Base-by-base conservation (phyloP, 768 basidiomycete species). In the Mrakia blollopis region DNA sequence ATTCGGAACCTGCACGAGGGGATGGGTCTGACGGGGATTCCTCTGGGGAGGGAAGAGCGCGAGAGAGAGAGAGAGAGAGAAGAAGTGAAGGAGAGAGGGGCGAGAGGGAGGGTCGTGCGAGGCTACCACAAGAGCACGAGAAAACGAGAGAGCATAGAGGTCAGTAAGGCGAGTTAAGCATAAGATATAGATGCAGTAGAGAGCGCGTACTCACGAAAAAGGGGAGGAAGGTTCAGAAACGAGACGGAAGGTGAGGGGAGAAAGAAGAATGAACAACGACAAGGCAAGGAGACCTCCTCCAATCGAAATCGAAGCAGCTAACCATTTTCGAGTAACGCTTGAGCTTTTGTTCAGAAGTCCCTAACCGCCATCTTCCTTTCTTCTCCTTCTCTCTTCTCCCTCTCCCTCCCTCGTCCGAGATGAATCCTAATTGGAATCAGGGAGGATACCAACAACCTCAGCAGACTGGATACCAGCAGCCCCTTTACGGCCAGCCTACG, bases 361-460 rank as follows among this genome's bases (percentile, higher is more conserved):
- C 13, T 23, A 28, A 35, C 11, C 70, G 44, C 44, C 70, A 37
- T 57, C 37, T 72, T 52, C 8, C 50, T 32, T 5, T 23, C 60
- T 16, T 28, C 52, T 35, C 10, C 72, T 18, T 54, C 50, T 39
- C 52, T n/a, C 60, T 30, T 54, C 72, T 32, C 32, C 39, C 37
- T 57, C 52, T 35, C 41, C 61, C 14, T 47, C 52, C 35, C 32
- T 47, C 35, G 16, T 30, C 23, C 50, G 57, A 67, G 10, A 75
- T 75, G 74, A 75, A 75, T 35, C 61, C 63, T 23, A 23, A 54
- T 13, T 72, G 37, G 71, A 35, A 61, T 14, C 30, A 52, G 32
- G 57, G 52, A 8, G 54, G 44, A 28, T 77, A 68, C 32, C 74
- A 75, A 37, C 72, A 73, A 0, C 86, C 87, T 79, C 88, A 87